Percentiles rank a stretch among this genome's conserved stretches.
Conservation (phyloP, 768 basidiomycete species). For the Lactarius deliciosus region DNA sequence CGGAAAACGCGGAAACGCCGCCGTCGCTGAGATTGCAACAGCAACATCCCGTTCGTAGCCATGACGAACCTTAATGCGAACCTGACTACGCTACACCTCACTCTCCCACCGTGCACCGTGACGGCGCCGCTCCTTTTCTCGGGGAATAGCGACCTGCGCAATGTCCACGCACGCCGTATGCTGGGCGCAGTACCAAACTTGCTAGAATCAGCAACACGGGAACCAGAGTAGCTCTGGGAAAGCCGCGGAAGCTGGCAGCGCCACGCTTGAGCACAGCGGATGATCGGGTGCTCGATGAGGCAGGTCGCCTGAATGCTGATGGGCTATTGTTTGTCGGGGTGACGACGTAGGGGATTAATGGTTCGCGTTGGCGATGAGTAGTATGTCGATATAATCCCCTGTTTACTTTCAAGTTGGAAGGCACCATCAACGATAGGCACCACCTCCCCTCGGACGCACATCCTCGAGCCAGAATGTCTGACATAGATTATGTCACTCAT, state of each 20-base stretch:
- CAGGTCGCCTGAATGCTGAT: conserved; percentile 66
- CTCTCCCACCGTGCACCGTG: conserved; percentile 63
- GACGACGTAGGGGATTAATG: conserved; percentile 32
- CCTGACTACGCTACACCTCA: conserved; percentile 57
- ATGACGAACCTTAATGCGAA: conserved; percentile 56
- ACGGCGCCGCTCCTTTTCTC: conserved; percentile 81
- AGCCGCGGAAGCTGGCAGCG: conserved; percentile 53
- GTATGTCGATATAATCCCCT: no score
- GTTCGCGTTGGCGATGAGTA: background rate
- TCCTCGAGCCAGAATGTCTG: no score
- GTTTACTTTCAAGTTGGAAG: no score
- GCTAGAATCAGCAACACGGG: conserved; percentile 72
- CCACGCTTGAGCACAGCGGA: conserved; percentile 72
- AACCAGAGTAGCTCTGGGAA: conserved; percentile 49
- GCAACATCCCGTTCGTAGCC: background rate
- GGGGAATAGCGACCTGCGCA: conserved; percentile 84
- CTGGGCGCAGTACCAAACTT: conserved; percentile 31
- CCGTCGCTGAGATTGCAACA: conserved; percentile 30
- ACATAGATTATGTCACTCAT: no score
- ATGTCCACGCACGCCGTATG: conserved; percentile 59
- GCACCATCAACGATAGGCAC: no score
- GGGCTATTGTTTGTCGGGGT: conserved; percentile 78
- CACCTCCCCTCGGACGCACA: no score
- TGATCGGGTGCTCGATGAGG: conserved; percentile 75
- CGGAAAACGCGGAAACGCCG: conserved; percentile 5